Base-by-base conservation (phyloP, 257 asterid species). In the Solanum gandarillasii region DNA sequence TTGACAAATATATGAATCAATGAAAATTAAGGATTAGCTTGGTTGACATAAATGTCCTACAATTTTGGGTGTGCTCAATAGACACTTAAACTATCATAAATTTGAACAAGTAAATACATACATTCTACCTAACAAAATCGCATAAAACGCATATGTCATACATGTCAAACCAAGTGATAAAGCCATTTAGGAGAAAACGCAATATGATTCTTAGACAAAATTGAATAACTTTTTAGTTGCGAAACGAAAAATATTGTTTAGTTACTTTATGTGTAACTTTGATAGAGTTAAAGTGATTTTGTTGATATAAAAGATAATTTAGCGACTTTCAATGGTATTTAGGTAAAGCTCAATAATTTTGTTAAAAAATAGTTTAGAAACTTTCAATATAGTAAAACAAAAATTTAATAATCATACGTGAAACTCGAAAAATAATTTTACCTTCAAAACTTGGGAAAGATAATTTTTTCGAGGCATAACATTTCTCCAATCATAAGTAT, bases 401-500 rank as follows among this genome's bases (percentile, higher is more conserved):
- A 9, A 68, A 27, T 3, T 25, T 4, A 4, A 2, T 43, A 46
- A 29, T 5, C 34, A 25, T 23, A 81, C 7, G 12, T 4, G 9
- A 55, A 74, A 35, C 9, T 3, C 9, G 8, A 73, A 79, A 70
- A 79, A 38, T 46, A 29, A 75, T 12, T 46, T 85, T 90, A 95
- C 98, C 90, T 93, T 85, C 43, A 83, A 71, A 32, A 91, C 87
- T 23, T 35, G 34, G 5, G 91, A 88, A 20, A 92, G 86, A 34
- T 95, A 94, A 13, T 71, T n/a, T 35, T 92, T 87, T 84, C 95
- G 81, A 82, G 96, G 94, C 88, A 93, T 8, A 86, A 93, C 85
- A 32, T 83, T 87, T 41, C 38, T 90, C 98, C 98, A 95, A 46
- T 95, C 96, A 89, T 93, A 94, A 12, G 23, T 81, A 81, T 91